A percentile compares a stretch with the other conserved stretches of the same genome.
These are phyloP conservation scores for Viola odorata DNA, from an alignment of 345 rosid genomes.

Conservation along the genomic window DNA sequence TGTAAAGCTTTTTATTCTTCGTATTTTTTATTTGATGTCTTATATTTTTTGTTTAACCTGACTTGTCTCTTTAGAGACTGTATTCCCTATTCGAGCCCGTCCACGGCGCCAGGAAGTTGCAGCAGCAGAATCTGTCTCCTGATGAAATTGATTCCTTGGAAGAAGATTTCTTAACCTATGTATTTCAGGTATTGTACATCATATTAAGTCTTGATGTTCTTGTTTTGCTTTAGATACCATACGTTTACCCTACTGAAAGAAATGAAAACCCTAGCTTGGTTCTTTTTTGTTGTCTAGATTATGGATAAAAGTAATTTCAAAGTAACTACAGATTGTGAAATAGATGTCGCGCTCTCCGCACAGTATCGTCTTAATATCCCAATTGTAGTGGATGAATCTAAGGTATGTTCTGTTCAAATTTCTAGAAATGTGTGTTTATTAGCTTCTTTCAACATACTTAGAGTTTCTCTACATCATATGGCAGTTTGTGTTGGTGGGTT, in stretches of 20 bases:
- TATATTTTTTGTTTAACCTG: background rate
- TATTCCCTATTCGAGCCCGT: conserved; percentile 69
- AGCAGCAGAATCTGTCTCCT: conserved; percentile 45
- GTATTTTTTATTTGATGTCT: background rate
- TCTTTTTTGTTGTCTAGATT: conserved; percentile 32
- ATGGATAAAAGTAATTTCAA: conserved; percentile 79
- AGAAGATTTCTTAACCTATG: conserved; percentile 42
- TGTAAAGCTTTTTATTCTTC: background rate
- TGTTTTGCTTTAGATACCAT: no score
- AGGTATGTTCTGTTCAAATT: conserved; percentile 30
- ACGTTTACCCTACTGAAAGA: no score
- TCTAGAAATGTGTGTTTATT: background rate
- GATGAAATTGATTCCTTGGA: conserved; percentile 49
- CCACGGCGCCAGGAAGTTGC: conserved; percentile 46
- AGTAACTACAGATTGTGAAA: conserved; percentile 51
- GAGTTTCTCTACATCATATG: no score
- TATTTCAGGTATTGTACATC: conserved; percentile 38
- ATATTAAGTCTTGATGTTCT: no score
- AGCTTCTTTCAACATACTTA: no score
- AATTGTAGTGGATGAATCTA: conserved; percentile 55
- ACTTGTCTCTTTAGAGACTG: conserved; percentile 36
- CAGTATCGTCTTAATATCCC: conserved; percentile 80
- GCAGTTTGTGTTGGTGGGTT: no score
- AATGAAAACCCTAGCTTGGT: background rate
- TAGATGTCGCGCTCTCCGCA: conserved; percentile 58